Evolutionary conservation across 352 stramenopile species (phyloP), one percentile per base, ranked within the genome.

Genomic region (Pythium dissotocum): DNA sequence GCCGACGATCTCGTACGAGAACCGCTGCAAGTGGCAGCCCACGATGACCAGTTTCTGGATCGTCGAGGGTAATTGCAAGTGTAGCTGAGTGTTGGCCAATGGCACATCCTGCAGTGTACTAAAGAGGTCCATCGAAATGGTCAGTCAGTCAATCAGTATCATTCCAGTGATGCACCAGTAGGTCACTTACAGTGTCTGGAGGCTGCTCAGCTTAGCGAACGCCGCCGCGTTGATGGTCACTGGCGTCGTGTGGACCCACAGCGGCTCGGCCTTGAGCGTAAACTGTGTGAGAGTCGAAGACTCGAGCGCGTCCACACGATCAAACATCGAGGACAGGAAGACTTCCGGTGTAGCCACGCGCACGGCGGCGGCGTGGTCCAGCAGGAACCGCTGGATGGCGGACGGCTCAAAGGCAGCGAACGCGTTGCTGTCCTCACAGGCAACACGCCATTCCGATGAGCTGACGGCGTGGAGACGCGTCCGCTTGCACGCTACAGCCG

Each of bases 31-130:
- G 1, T 59, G 72, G 33, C 82, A 90, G 38, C 68, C 59, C 10
- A 84, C 63, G 49, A 90, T 76, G 4, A 71, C 77, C 5, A 89
- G 76, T 66, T 79, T 70, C 65, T 78, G 61, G 30, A 89, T 75
- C 18, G 81, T 79, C 4, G 56, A 4, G 35, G 81, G 79, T 10
- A 89, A 69, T 33, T 83, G 57, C 13, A 90, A 62, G 18, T 83
- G 75, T 16, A 90, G 64, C 16, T 64, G 35, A 4, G 32, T 59
- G 10, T 73, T 58, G 26, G 65, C 71, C 5, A 90, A 24, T 7
- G 78, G 72, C 33, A 90, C 69, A 5, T 80, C 72, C 21, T 76
- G 67, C 18, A 90, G 73, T 12, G 80, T 65, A 26, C 82, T 89
- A 28, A 48, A 48, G 1, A 28, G 30, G 7, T 2, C 18, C 44